Percentiles rank a stretch among this genome's conserved stretches.
phyloP scores from a whole-genome alignment of 2,329 filamentous ascomycete genomes.

The Aspergillus udagawae region DNA sequence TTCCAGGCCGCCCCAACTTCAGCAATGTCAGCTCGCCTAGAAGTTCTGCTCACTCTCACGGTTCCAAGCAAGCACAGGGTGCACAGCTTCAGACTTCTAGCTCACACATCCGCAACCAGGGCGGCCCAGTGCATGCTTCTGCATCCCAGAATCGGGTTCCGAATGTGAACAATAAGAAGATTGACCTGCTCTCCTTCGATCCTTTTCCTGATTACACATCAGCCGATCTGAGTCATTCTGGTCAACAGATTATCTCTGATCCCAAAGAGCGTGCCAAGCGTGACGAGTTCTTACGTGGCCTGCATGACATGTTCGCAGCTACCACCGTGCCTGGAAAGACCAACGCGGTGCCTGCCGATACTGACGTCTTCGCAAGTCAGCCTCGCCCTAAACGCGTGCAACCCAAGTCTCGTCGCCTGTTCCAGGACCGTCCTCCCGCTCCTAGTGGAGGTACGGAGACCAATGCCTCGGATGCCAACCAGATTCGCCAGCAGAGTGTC shows the following conservation, averaged over 20 bases:
- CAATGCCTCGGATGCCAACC: background rate
- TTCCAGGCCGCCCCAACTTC: background rate
- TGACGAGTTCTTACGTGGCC: conserved; percentile 16
- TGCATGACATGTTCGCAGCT: conserved; percentile 18
- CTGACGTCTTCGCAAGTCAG: conserved; percentile 7
- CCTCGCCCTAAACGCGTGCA: conserved; percentile 12
- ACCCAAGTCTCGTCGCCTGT: conserved; percentile 19
- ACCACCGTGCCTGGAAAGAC: background rate
- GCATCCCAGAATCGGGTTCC: background rate
- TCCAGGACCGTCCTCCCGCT: conserved; percentile 11
- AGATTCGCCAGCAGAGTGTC: background rate
- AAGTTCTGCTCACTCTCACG: conserved; percentile 5
- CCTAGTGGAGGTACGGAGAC: background rate
- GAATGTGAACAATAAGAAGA: conserved; percentile 9
- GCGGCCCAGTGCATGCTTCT: background rate
- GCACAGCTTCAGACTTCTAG: background rate
- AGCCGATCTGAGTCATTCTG: conserved; percentile 6
- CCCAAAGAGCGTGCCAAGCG: conserved; percentile 10
- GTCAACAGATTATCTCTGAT: conserved; percentile 8
- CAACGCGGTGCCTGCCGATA: conserved; percentile 7
- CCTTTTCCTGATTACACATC: conserved; percentile 12
- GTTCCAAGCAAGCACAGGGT: conserved; percentile 7
- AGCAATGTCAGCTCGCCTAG: conserved; percentile 6
- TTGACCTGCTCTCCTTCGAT: conserved; percentile 21
- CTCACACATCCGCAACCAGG: background rate